Base-by-base conservation (phyloP, 805 yeast species). In the Kuraishia capsulata region DNA sequence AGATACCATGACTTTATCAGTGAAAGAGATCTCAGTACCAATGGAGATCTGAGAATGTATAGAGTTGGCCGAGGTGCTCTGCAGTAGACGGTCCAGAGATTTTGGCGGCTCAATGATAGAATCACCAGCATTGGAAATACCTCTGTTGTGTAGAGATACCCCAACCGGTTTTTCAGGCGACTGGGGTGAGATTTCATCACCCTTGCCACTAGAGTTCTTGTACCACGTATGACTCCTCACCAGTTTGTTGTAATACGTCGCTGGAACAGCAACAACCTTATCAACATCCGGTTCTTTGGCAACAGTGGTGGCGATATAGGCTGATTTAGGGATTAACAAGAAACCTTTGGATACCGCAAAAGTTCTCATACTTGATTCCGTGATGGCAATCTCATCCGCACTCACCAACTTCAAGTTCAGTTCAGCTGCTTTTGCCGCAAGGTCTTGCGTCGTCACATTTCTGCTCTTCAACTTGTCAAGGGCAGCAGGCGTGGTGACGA, bases 1-100 rank as follows among this genome's bases (percentile, higher is more conserved):
- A 2, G 87, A 87, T 47, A 83, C 78, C 71, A 84, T 84, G 32
- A 78, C 76, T 35, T 75, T 74, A 46, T 78, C 84, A 1, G 81
- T 75, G 36, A 77, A 61, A 0, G 87, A 78, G 5, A 78, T 79
- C 51, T 72, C 68, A 0, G 88, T 80, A 40, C 76, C 73, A 46
- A 73, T 71, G 1, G 73, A 65, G 36, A 39, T 33, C 30, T 34
- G 25, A 3, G 41, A 24, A n/a, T 29, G 23, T 32, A 18, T 19
- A 17, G 45, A n/a, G 38, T 35, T 4, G 40, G 44, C 23, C 31
- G 36, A 28, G 6, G 17, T 28, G 31, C 17, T 28, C 13, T 14
- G 31, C 5, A 28, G n/a, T 35, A 29, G 13, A 57, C 41, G 57
- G 49, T 43, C 55, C 53, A 5, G 66, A 61, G 20, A 54, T 44